Percentiles rank a stretch among this genome's conserved stretches.
Conservation (phyloP, 2,329 filamentous ascomycete genomes). For the Penicillium sp. region DNA sequence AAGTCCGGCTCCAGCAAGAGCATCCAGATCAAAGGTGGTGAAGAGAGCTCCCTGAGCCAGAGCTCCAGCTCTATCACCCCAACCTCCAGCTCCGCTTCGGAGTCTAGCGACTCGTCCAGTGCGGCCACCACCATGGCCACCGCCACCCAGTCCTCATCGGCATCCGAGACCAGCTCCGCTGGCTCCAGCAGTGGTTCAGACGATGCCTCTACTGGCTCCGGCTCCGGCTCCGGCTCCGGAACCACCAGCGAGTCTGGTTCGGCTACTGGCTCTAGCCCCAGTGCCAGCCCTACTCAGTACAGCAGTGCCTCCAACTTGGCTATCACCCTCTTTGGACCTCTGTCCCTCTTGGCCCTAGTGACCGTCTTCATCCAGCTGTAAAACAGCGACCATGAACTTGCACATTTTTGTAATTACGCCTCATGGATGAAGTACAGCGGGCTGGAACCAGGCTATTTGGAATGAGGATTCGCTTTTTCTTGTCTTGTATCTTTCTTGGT, state of each 20-base stretch:
- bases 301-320: conserved; percentile 20
- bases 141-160: conserved; percentile 10
- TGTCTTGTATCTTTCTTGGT: conserved; percentile 5
- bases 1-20: conserved; percentile 57
- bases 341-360: conserved; percentile 24
- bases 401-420: conserved; percentile 12
- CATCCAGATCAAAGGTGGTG: conserved; percentile 46
- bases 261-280: conserved; percentile 6
- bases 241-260: conserved; percentile 8
- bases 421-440: conserved; percentile 19
- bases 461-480: conserved; percentile 11
- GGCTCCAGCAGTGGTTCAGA: conserved; percentile 7
- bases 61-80: conserved; percentile 3
- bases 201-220: conserved; percentile 6
- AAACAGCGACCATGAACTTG: conserved; percentile 2
- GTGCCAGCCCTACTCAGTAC: conserved; percentile 7
- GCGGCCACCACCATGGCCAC: conserved; percentile 10
- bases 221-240: conserved; percentile 13
- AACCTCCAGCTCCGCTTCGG: too few relatives aligned
- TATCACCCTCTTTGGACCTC: conserved; percentile 19
- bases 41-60: conserved; percentile 6
- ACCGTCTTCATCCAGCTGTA: conserved; percentile 30
- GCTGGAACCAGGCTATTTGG: conserved; percentile 20
- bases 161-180: conserved; percentile 6
- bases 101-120: not conserved